Evolutionary conservation across 768 basidiomycete genomes (phyloP), one percentile per base, ranked within the genome.

Genomic region (Postia placenta): DNA sequence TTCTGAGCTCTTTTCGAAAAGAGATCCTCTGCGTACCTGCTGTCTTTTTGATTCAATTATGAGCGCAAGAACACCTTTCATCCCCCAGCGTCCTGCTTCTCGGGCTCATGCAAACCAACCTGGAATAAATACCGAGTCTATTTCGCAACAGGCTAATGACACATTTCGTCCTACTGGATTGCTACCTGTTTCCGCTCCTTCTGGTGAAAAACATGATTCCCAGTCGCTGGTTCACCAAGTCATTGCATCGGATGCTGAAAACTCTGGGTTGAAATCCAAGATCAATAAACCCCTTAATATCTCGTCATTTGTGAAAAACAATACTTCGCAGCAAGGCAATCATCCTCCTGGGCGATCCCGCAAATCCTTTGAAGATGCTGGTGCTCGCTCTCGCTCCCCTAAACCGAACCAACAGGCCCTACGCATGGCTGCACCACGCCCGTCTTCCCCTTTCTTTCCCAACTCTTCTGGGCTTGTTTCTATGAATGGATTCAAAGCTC

Each of bases 21-120:
- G n/a, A n/a, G n/a, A n/a, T n/a, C n/a, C n/a, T n/a, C n/a, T n/a
- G n/a, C n/a, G n/a, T n/a, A n/a, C n/a, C n/a, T n/a, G n/a, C n/a
- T n/a, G n/a, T n/a, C n/a, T n/a, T n/a, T n/a, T n/a, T n/a, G n/a
- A n/a, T n/a, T n/a, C 26, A 25, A 48, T 23, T 25, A 63, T 61
- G 61, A 63, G 61, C 46, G 61, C 61, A 37, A 45, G 61, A 11
- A 48, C 56, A 2, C 61, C 61, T 3, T 63, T 63, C 49, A 49
- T 61, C 9, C 61, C 61, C 36, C 55, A 56, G 30, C 52, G 48
- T 5, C 45, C 54, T 1, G 42, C 48, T n/a, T 53, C 54, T 11
- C 51, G 46, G 27, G 36, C 25, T n/a, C 36, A 39, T 27, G 27
- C 27, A 7, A 33, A 11, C n/a, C 42, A 11, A 28, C 35, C 37